phyloP scores from a whole-genome alignment of 2,329 filamentous ascomycete species.

The Fusarium sp. region DNA sequence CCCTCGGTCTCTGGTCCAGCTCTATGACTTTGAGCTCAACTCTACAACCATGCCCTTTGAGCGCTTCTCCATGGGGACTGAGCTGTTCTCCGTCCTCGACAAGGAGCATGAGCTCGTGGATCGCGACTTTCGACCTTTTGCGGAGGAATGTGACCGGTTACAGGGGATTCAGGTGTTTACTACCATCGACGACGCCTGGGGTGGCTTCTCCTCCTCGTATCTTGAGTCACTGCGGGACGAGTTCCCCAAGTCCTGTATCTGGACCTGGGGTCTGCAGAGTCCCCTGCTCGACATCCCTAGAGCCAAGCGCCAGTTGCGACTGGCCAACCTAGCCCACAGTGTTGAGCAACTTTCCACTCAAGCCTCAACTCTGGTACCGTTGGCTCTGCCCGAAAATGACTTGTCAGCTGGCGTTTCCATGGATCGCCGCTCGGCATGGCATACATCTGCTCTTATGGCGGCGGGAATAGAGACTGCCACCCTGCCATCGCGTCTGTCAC shows the following conservation, averaged over 20 bases:
- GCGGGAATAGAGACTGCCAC: constrained; percentile 83
- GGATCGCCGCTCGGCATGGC: constrained; percentile 78
- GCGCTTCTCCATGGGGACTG: constrained; percentile 86
- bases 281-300: constrained; percentile 63
- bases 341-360: constrained; percentile 76
- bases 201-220: constrained; percentile 79
- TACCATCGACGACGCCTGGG: constrained; percentile 82
- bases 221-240: constrained; percentile 87
- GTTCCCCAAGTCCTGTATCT: constrained; percentile 87
- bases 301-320: constrained; percentile 65
- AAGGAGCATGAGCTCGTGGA: constrained; percentile 89
- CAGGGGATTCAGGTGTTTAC: constrained; percentile 86
- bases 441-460: constrained; percentile 80
- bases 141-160: constrained; percentile 92
- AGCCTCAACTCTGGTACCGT: constrained; percentile 82
- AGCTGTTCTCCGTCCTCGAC: constrained; percentile 79
- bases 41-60: constrained; percentile 88
- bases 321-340: constrained; percentile 80
- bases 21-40: constrained; percentile 88
- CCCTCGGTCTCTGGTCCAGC: constrained; percentile 85
- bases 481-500: constrained; percentile 77
- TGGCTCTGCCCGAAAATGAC: constrained; percentile 70
- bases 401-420: constrained; percentile 70
- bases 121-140: constrained; percentile 87
- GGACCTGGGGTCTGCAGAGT: constrained; percentile 87